Conservation (phyloP, 2,329 filamentous ascomycete genomes). For the Xylariomycetidae sp. region DNA sequence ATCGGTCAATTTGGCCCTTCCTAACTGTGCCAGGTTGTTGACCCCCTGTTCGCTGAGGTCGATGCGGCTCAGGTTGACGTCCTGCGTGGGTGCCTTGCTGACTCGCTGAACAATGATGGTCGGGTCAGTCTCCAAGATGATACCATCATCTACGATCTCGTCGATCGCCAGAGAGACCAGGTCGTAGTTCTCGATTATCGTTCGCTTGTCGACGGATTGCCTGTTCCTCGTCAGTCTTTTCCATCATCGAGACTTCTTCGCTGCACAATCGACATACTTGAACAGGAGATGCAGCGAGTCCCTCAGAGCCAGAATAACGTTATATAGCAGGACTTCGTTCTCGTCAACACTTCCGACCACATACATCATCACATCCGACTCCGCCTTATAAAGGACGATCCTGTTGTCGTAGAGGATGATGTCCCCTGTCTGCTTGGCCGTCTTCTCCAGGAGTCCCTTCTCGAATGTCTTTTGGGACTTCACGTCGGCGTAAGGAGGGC, state of each 20-base stretch:
- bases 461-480: constrained; percentile 97
- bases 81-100: constrained; percentile 84
- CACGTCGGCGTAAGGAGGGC: constrained; percentile 77
- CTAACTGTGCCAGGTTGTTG: constrained; percentile 89
- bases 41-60: constrained; percentile 94
- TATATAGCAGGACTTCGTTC: constrained; percentile 96
- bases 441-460: constrained; percentile 93
- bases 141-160: constrained; percentile 91
- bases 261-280: constrained; percentile 57
- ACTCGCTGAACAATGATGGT: constrained; percentile 90
- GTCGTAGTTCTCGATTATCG: constrained; percentile 98
- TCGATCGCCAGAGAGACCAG: constrained; percentile 90
- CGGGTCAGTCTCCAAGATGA: constrained; percentile 95
- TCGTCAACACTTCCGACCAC: constrained; percentile 88
- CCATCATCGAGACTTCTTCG: background rate
- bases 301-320: constrained; percentile 83
- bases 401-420: constrained; percentile 97
- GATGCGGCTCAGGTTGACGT: constrained; percentile 88
- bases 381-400: constrained; percentile 95
- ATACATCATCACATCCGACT: constrained; percentile 95
- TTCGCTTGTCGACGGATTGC: constrained; percentile 95
- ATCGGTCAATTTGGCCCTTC: constrained; percentile 86
- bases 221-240: constrained; percentile 39
- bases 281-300: constrained; percentile 88
- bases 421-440: constrained; percentile 89